Evolutionary conservation across 2,329 filamentous ascomycete genomes (phyloP).

Genomic region (Xylariales sp.): DNA sequence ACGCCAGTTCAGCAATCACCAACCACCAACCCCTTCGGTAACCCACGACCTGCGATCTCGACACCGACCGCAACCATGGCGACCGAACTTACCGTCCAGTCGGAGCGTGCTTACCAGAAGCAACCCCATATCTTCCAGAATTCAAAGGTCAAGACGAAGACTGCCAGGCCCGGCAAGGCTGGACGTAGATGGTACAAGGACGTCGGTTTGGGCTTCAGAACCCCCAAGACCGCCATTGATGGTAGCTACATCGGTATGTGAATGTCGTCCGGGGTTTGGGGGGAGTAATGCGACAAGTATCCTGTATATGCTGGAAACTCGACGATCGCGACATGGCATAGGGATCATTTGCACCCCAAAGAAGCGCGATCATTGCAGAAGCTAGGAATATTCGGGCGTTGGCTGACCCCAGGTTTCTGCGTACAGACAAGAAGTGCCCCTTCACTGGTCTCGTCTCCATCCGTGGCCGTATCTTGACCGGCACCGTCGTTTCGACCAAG

Average conservation of each 20-base stretch:
- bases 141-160: slow-evolving; percentile 86
- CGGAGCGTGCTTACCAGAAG: slow-evolving; percentile 99
- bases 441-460: slow-evolving; percentile 99
- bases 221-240: slow-evolving; percentile 97
- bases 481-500: slow-evolving; percentile 99
- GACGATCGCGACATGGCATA: slow-evolving; percentile 1
- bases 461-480: slow-evolving; percentile 99
- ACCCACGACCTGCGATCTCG: slow-evolving; percentile 34
- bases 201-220: slow-evolving; percentile 98
- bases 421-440: slow-evolving; percentile 99
- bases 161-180: slow-evolving; percentile 75
- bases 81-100: slow-evolving; percentile 99
- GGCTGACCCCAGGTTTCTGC: slow-evolving; percentile 1
- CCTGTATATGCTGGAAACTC: not conserved
- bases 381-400: not conserved
- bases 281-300: not conserved
- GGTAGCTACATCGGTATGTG: slow-evolving; percentile 97
- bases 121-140: slow-evolving; percentile 99
- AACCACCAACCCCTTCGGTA: slow-evolving; percentile 18
- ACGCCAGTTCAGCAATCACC: slow-evolving; percentile 16
- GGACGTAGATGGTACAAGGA: slow-evolving; percentile 81
- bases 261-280: slow-evolving; percentile 1
- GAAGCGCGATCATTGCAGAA: not conserved
- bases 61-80: slow-evolving; percentile 66
- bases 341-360: not conserved